A percentile compares a stretch with the other conserved stretches of the same genome.
phyloP scores from a whole-genome alignment of 257 asterid species.

The Capsicum baccatum region DNA sequence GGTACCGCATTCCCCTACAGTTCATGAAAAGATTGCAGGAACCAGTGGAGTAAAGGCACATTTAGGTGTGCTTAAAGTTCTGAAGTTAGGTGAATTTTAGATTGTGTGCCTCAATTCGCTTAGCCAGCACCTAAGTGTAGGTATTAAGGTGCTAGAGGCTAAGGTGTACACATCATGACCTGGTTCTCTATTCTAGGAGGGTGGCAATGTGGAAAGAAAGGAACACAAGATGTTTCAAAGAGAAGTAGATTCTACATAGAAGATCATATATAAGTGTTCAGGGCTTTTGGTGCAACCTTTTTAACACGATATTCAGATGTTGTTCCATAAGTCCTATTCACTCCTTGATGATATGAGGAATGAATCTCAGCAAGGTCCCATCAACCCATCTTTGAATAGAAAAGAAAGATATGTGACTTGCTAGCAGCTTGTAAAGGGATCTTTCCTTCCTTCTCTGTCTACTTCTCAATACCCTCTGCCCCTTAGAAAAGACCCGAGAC shows the following conservation, averaged over 20 bases:
- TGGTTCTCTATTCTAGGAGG: not conserved
- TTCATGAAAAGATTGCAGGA: not conserved
- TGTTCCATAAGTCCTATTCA: not conserved
- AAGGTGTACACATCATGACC: not conserved
- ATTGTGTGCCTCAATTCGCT: not conserved
- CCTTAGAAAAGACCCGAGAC: not conserved
- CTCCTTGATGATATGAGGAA: not conserved
- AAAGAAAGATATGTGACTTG: not conserved
- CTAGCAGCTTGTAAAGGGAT: not conserved
- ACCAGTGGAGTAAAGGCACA: not conserved
- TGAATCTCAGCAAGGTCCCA: not conserved
- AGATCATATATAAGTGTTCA: not conserved
- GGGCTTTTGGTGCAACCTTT: not conserved
- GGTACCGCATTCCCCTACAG: not conserved
- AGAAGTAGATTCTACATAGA: not conserved
- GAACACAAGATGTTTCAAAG: slow-evolving; percentile 3
- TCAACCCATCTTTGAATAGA: not conserved
- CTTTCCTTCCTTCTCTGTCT: not conserved
- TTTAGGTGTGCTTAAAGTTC: not conserved
- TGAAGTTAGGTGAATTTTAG: not conserved
- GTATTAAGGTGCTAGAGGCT: not conserved
- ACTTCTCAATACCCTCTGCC: not conserved
- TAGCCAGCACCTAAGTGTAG: not conserved
- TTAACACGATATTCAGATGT: not conserved
- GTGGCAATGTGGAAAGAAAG: slow-evolving; percentile 17